Evolutionary conservation across 2,329 filamentous ascomycete species (phyloP), one percentile per base, ranked within the genome.

Genomic region (Pseudonectria buxi): DNA sequence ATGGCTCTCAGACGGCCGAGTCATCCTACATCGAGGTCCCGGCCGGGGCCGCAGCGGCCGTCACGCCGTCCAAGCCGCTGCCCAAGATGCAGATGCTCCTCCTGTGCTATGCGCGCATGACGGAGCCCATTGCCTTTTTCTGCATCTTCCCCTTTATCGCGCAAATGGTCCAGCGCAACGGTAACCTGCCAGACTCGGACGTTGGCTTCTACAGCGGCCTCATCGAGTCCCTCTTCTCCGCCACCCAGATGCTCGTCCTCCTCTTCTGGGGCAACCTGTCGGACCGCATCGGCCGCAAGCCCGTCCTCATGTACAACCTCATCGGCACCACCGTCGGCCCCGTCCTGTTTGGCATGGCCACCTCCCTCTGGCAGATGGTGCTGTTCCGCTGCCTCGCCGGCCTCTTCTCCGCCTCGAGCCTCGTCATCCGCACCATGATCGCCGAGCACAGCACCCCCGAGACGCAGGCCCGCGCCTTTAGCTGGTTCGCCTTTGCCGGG

Each of bases 51-150:
- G 27, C 30, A 24, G 15, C 26, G 6, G 31, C 28, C 14, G 11
- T 34, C 15, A n/a, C 31, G 15, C 13, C 38, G 39, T 33, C 37
- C 12, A 50, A 47, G 33, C 41, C 48, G 3, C 32, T 53, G 3
- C 59, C 78, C n/a, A 67, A 63, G 42, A 35, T 55, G n/a, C 86
- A 90, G 56, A 78, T 92, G 34, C 57, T 82, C 24, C 59, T 84
- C 10, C 74, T 92, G 10, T 90, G 85, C 65, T 84, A 79, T 54
- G 78, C 80, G 2, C 76, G 84, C 6, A 54, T 85, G 16, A 67
- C 86, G 29, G 86, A 90, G 52, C 84, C 86, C 1, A 72, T 89
- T 27, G 82, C 83, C n/a, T 90, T 86, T 64, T 90, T 89, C 65
- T 78, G 72, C 55, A 86, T 90, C 56, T 84, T 90, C 50, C 83